A percentile compares a stretch with the other conserved stretches of the same genome.
These are phyloP conservation scores for Colletotrichum tamarilloi DNA, from an alignment of 2,329 filamentous ascomycete genomes.

Conservation along the genomic window DNA sequence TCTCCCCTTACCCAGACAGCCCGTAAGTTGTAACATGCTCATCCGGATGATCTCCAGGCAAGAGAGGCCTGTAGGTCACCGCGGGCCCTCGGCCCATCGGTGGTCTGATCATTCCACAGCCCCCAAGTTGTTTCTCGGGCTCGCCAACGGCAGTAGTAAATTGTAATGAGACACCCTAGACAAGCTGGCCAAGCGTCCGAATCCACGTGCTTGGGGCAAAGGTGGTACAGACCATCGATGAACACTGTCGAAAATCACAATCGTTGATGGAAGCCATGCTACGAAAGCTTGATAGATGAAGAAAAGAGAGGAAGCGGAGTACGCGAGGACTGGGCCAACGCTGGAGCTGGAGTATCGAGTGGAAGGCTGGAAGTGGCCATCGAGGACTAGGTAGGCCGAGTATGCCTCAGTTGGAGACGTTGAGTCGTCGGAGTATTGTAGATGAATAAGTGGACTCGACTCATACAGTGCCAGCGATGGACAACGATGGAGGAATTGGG, in stretches of 20 bases:
- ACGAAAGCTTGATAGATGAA: background rate
- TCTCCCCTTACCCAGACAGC: slow-evolving; percentile 30
- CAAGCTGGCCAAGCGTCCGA: background rate
- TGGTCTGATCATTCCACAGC: slow-evolving; percentile 7
- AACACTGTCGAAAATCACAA: background rate
- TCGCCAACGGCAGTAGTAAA: background rate
- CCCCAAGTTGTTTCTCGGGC: background rate
- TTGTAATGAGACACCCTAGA: too few relatives aligned
- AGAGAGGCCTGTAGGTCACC: background rate
- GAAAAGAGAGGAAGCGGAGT: background rate
- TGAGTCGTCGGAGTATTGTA: background rate
- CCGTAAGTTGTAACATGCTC: background rate
- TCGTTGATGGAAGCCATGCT: background rate
- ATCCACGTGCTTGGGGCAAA: background rate
- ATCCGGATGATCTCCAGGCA: slow-evolving; percentile 13
- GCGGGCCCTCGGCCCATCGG: background rate
- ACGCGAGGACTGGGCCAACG: background rate
- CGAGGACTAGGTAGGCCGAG: too few relatives aligned
- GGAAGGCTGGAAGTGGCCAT: background rate
- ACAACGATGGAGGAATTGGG: background rate
- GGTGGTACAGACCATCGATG: background rate
- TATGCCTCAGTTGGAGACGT: background rate
- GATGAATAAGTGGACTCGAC: background rate
- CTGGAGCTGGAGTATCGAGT: background rate
- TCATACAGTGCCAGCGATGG: background rate